These are phyloP conservation scores for Coemansia sp. DNA, from an alignment of 192 early-diverging fungal genomes.

Conservation along the genomic window DNA sequence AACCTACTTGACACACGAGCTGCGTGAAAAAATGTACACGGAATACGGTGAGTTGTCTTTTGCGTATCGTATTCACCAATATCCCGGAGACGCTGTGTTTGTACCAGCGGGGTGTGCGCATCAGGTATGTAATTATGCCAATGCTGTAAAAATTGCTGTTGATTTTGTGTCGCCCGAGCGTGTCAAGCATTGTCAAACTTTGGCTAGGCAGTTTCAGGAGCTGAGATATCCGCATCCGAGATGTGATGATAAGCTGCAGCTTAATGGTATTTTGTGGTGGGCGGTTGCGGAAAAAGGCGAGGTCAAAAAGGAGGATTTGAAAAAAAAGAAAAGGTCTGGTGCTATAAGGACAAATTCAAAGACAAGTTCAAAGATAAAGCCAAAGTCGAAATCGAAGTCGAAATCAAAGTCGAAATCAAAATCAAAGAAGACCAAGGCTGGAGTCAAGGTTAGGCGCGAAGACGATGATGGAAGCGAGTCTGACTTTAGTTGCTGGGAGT, in stretches of 20 bases:
- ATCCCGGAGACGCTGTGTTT: conserved; percentile 74
- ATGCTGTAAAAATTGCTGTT: conserved; percentile 69
- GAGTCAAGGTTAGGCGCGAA: too few relatives aligned
- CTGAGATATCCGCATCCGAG: conserved; percentile 42
- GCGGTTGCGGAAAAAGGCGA: conserved; percentile 23
- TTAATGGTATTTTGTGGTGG: conserved; percentile 53
- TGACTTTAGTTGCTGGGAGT: too few relatives aligned
- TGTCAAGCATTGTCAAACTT: conserved; percentile 42
- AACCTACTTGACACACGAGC: conserved; percentile 58
- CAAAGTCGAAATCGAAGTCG: too few relatives aligned
- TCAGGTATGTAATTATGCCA: conserved; percentile 71
- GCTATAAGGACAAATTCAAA: too few relatives aligned
- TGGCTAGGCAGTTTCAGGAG: conserved; percentile 58
- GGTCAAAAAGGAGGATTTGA: too few relatives aligned
- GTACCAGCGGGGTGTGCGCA: conserved; percentile 77
- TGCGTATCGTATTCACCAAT: conserved; percentile 63
- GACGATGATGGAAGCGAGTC: too few relatives aligned
- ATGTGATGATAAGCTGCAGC: conserved; percentile 58
- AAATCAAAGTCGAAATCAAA: too few relatives aligned
- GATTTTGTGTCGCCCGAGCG: conserved; percentile 73
- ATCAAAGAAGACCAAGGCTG: too few relatives aligned
- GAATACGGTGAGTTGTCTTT: conserved; percentile 24
- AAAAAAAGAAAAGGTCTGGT: too few relatives aligned
- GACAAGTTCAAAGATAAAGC: too few relatives aligned
- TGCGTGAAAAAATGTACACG: conserved; percentile 46